Evolutionary conservation across 805 yeast species (phyloP), one percentile per base, ranked within the genome.

Genomic region (Yarrowia sp.): DNA sequence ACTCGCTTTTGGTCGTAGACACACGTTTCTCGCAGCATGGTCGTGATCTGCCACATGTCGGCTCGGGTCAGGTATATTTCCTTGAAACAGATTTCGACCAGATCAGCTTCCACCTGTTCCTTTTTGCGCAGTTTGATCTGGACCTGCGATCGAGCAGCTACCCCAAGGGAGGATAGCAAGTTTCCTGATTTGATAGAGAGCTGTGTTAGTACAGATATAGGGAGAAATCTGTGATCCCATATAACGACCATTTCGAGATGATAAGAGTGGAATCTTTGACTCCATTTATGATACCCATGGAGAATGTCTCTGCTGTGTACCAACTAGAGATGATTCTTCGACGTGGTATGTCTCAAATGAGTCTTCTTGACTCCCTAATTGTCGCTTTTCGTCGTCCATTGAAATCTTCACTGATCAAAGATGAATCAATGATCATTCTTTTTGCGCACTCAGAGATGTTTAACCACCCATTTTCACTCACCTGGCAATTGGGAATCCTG

Each of bases 11-110:
- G 84, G 10, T 82, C 80, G 73, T 89, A 86, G 1, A 91, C 83
- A 76, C 97, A 91, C 8, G 84, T 78, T 10, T 86, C 86, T 0
- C 83, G 82, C 66, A 94, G 71, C 19, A 81, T 74, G 1, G 90
- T 82, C 0, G 96, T 86, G 14, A 94, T 79, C 33, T 84, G 81
- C 97, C 98, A 95, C 92, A 93, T 94, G 72, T 92, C 95, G 69
- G 96, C 97, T 71, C 99, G 80, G 3, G 97, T 86, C 15, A 95
- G 78, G 71, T 89, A 86, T 20, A 91, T 81, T 73, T 95, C 98
- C 72, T 87, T 91, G 66, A 92, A 84, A 74, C 87, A 87, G 6
- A 95, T 78, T 73, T 95, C 98, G 3, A 93, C 85, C 2, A 91
- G 83, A 72, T 95, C 97, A 0, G 93, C 89, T 70, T 86, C 89